Evolutionary conservation across 164 flowering plant species (phyloP).

Genomic region (Stephania cephalantha): DNA sequence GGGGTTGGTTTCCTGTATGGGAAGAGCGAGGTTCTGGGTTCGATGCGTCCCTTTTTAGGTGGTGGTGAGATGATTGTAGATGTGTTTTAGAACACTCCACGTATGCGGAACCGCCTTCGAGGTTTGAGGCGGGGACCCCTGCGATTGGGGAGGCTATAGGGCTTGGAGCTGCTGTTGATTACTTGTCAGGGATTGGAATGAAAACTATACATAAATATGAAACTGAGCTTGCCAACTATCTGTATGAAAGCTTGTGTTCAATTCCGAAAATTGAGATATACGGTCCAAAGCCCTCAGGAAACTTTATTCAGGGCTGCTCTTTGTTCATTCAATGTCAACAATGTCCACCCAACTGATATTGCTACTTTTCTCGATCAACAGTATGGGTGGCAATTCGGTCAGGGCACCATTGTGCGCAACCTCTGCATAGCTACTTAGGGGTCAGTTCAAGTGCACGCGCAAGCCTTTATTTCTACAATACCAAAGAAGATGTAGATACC

Average conservation of each 20-base stretch:
- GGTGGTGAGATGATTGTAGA: constrained; percentile 99
- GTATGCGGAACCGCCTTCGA: constrained; percentile 96
- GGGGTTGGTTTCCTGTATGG: constrained; percentile 97
- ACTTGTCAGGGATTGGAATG: constrained; percentile 85
- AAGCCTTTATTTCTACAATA: constrained; percentile 88
- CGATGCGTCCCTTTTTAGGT: constrained; percentile 95
- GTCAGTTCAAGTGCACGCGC: constrained; percentile 86
- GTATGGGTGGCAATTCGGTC: constrained; percentile 98
- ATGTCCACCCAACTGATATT: constrained; percentile 85
- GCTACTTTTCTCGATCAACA: constrained; percentile 92
- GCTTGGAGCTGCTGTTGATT: constrained; percentile 91
- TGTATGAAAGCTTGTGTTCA: constrained; percentile 52
- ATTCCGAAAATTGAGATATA: constrained; percentile 60
- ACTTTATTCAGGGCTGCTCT: constrained; percentile 62
- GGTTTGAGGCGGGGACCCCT: constrained; percentile 99
- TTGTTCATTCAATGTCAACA: constrained; percentile 82
- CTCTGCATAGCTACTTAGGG: constrained; percentile 73
- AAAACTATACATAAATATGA: constrained; percentile 89
- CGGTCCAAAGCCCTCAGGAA: constrained; percentile 77
- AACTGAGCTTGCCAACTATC: constrained; percentile 58
- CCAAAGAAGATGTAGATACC: constrained; percentile 74
- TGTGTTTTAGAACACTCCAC: constrained; percentile 90
- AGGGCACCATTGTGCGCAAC: constrained; percentile 97
- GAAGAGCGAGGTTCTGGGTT: constrained; percentile 52
- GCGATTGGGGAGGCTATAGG: constrained; percentile 98